Percentiles rank a stretch among this genome's conserved stretches.
Evolutionary conservation across 345 rosid genomes (phyloP).

Genomic region (Gossypium bickii): DNA sequence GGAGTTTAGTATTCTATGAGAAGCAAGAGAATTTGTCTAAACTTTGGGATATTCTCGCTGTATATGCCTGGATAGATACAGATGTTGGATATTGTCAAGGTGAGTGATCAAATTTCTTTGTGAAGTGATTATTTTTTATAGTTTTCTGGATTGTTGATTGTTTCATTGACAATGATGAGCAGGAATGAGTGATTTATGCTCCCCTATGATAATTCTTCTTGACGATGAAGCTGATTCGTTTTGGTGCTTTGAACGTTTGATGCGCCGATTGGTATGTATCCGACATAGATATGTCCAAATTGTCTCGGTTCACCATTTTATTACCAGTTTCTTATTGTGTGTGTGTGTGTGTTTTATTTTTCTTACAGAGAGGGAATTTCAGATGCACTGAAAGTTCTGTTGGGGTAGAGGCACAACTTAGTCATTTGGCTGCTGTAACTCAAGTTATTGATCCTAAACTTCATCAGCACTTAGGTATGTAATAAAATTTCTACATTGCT

Average conservation of each 20-base stretch:
- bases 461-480: slow-evolving; percentile 88
- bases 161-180: slow-evolving; percentile 19
- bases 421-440: slow-evolving; percentile 78
- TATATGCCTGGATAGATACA: slow-evolving; percentile 91
- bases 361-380: slow-evolving; percentile 83
- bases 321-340: slow-evolving; percentile 27
- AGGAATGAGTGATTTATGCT: slow-evolving; percentile 99
- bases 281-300: not conserved
- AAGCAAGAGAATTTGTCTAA: slow-evolving; percentile 82
- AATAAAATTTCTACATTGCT: not conserved
- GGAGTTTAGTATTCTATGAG: slow-evolving; percentile 84
- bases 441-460: slow-evolving; percentile 93
- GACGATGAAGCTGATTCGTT: slow-evolving; percentile 94
- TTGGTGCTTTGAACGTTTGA: slow-evolving; percentile 96
- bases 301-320: too few relatives aligned
- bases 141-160: not conserved
- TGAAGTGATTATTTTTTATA: not conserved
- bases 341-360: slow-evolving; percentile 18
- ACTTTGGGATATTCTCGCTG: slow-evolving; percentile 95
- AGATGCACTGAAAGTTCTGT: slow-evolving; percentile 83
- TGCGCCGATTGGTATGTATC: slow-evolving; percentile 75
- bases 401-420: slow-evolving; percentile 92
- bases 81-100: slow-evolving; percentile 99
- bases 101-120: slow-evolving; percentile 11
- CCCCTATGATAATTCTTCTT: slow-evolving; percentile 96